phyloP scores from a whole-genome alignment of 2,329 filamentous ascomycete genomes.

The Xylaria polymorpha region DNA sequence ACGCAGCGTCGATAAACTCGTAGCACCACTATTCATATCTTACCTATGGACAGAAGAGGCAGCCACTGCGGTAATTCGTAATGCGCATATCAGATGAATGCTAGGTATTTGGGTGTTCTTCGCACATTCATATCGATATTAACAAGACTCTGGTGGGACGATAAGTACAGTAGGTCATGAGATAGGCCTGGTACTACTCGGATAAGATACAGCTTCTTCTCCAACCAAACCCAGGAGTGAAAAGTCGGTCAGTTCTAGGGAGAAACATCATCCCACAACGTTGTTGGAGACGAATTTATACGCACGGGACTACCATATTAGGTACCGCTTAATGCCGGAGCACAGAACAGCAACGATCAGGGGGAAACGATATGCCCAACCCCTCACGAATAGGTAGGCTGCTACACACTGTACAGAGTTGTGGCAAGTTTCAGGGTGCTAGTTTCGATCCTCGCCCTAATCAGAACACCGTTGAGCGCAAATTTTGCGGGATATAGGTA shows the following conservation, averaged over 20 bases:
- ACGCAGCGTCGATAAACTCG: neutral
- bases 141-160: neutral
- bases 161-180: conserved; percentile 10
- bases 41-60: neutral
- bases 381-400: neutral
- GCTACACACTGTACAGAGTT: neutral
- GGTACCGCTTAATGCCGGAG: neutral
- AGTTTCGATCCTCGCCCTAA: neutral
- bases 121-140: neutral
- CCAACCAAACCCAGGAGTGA: conserved; percentile 8
- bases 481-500: conserved; percentile 5
- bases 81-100: neutral
- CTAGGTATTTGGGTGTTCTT: neutral
- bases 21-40: neutral
- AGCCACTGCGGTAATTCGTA: neutral
- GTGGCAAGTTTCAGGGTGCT: neutral
- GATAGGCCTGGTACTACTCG: neutral
- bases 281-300: conserved; percentile 6
- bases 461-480: neutral
- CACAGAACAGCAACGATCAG: neutral
- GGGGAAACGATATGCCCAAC: neutral
- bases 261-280: neutral
- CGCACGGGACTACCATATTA: neutral
- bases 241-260: neutral
- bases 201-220: conserved; percentile 17